Conservation (phyloP, 768 basidiomycete species). For the Pleurotus pulmonarius region DNA sequence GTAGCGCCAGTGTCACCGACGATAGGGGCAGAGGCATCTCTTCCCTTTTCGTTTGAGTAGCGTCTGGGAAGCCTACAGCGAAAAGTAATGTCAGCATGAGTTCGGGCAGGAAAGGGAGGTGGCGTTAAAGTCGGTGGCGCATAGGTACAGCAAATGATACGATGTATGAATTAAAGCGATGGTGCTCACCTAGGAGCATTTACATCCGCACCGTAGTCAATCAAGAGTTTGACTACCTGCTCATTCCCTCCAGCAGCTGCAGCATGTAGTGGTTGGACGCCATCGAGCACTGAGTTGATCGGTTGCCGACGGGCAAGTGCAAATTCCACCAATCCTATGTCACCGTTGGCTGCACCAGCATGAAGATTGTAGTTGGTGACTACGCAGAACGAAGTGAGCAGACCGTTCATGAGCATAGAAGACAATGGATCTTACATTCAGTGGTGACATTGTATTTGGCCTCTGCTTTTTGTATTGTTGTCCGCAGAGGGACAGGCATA, state of each 20-base stretch:
- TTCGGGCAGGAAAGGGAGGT: conserved; percentile 8
- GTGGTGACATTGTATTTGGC: conserved; percentile 57
- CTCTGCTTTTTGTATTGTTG: conserved; percentile 44
- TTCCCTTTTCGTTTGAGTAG: conserved; percentile 66
- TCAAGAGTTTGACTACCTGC: conserved; percentile 80
- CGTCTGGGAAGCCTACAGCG: conserved; percentile 60
- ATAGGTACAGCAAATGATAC: not conserved
- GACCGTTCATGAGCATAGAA: not conserved
- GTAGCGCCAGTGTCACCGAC: conserved; percentile 87
- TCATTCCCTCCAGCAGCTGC: conserved; percentile 90
- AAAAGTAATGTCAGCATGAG: not conserved
- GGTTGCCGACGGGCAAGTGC: conserved; percentile 94
- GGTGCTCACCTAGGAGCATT: conserved; percentile 81
- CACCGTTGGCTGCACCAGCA: conserved; percentile 77
- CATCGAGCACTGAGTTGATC: conserved; percentile 92
- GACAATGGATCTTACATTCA: conserved; percentile 37
- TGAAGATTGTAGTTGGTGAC: conserved; percentile 78
- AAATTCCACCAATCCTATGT: conserved; percentile 90
- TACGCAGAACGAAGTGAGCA: conserved; percentile 23
- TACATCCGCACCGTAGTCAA: conserved; percentile 96
- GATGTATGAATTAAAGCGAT: conserved; percentile 8
- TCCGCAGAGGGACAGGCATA: conserved; percentile 51
- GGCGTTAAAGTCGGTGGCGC: conserved; percentile 6
- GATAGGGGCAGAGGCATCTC: conserved; percentile 65
- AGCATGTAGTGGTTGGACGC: conserved; percentile 94